Evolutionary conservation across 768 basidiomycete species (phyloP).

Genomic region (Amanita molliuscula): DNA sequence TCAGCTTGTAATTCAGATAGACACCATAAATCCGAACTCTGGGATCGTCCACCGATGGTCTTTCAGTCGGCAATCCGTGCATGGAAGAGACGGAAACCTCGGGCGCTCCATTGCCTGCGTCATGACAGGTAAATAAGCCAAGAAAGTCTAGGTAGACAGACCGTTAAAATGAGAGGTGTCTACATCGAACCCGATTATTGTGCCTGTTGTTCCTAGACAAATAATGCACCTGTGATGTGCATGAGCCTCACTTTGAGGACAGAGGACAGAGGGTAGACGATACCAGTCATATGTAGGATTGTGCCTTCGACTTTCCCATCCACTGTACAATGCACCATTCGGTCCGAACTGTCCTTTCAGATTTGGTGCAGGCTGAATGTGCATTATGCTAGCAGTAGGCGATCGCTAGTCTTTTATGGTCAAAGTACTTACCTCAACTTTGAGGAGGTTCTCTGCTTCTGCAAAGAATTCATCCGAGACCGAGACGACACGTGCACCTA

Average conservation of each 20-base stretch:
- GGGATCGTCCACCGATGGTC: slow-evolving; percentile 36
- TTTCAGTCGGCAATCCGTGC: slow-evolving; percentile 28
- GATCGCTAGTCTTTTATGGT: background rate
- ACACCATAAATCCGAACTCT: slow-evolving; percentile 31
- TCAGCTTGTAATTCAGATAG: slow-evolving; percentile 7
- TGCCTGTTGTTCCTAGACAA: slow-evolving; percentile 69
- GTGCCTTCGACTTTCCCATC: slow-evolving; percentile 91
- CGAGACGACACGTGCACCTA: slow-evolving; percentile 65
- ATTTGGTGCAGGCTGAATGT: slow-evolving; percentile 64
- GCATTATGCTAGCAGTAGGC: background rate
- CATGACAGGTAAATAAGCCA: slow-evolving; percentile 3
- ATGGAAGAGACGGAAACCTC: slow-evolving; percentile 65
- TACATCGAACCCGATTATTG: slow-evolving; percentile 76
- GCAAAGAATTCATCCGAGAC: slow-evolving; percentile 98
- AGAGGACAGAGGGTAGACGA: background rate
- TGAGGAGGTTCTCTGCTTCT: slow-evolving; percentile 70
- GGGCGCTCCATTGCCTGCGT: slow-evolving; percentile 80
- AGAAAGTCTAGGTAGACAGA: slow-evolving; percentile 15
- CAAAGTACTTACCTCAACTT: slow-evolving; percentile 49
- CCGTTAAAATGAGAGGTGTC: slow-evolving; percentile 96
- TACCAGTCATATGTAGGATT: slow-evolving; percentile 87
- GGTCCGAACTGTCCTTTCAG: slow-evolving; percentile 97
- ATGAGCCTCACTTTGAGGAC: background rate
- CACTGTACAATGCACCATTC: slow-evolving; percentile 87
- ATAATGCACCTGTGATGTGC: slow-evolving; percentile 67